These are phyloP conservation scores for Eimeria acervulina DNA, from an alignment of 169 alveolate genomes.

Conservation along the genomic window DNA sequence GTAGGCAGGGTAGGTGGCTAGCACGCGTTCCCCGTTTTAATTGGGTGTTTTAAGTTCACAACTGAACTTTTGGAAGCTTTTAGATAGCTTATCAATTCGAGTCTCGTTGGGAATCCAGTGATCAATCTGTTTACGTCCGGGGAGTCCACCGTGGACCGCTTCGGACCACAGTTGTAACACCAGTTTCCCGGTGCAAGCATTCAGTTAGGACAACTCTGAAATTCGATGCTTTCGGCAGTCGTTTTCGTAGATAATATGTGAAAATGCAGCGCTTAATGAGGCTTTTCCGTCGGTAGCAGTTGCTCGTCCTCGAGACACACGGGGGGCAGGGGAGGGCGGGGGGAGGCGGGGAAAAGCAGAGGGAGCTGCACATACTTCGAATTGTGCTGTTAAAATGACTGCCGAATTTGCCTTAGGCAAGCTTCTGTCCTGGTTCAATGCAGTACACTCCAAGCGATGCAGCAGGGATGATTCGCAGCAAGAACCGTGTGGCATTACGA, in stretches of 20 bases:
- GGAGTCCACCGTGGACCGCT: not conserved
- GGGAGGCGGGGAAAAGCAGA: not conserved
- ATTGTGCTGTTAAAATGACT: not conserved
- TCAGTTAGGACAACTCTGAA: not conserved
- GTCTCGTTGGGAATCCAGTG: not conserved
- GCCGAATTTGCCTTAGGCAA: no score
- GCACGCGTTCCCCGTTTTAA: not conserved
- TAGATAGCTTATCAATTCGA: not conserved
- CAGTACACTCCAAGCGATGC: not conserved
- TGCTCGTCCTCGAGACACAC: not conserved
- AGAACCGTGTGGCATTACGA: not conserved
- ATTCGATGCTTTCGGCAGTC: not conserved
- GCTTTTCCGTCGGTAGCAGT: not conserved
- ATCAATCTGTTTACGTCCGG: not conserved
- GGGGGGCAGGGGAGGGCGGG: no score
- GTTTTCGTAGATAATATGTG: not conserved
- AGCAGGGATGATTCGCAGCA: not conserved
- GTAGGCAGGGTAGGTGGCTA: constrained; percentile 52
- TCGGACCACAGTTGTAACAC: constrained; percentile 23
- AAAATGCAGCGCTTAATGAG: not conserved
- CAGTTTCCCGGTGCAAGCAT: not conserved
- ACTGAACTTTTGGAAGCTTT: not conserved
- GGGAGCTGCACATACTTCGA: not conserved
- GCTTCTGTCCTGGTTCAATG: not conserved
- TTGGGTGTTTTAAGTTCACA: not conserved